Evolutionary conservation across 495 filamentous ascomycete species (phyloP).

Genomic region (Penicillium subrubescens): DNA sequence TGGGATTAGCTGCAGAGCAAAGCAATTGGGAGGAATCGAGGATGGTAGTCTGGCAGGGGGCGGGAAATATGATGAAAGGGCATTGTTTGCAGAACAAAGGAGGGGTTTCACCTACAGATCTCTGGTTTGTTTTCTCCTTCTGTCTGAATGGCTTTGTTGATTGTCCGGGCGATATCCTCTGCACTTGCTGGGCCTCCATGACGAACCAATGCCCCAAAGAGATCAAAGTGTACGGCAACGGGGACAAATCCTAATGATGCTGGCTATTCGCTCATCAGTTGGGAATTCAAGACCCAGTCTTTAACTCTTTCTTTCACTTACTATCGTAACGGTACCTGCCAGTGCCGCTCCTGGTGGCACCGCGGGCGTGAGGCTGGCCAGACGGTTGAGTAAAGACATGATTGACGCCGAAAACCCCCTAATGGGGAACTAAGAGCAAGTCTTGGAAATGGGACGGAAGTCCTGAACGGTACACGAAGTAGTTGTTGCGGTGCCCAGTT

Average conservation of each 20-base stretch:
- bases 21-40: not conserved
- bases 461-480: not conserved
- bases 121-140: conserved; percentile 15
- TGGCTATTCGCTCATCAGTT: conserved; percentile 18
- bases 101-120: conserved; percentile 22
- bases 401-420: not conserved
- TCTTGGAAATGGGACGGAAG: not conserved
- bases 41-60: not conserved
- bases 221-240: conserved; percentile 38
- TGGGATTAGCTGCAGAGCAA: not conserved
- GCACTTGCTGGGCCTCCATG: conserved; percentile 25
- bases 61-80: not conserved
- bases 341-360: conserved; percentile 29
- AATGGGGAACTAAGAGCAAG: not conserved
- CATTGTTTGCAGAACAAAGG: not conserved
- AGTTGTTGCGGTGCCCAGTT: not conserved
- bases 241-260: conserved; percentile 41
- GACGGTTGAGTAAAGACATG: conserved; percentile 28
- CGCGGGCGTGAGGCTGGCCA: conserved; percentile 4
- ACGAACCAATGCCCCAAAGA: conserved; percentile 32
- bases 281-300: not conserved
- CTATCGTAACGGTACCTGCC: conserved; percentile 32
- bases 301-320: conserved; percentile 11
- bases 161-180: conserved; percentile 28
- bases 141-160: conserved; percentile 16